Conservation (phyloP, 441 rosid genomes). For the Populus hybrid region DNA sequence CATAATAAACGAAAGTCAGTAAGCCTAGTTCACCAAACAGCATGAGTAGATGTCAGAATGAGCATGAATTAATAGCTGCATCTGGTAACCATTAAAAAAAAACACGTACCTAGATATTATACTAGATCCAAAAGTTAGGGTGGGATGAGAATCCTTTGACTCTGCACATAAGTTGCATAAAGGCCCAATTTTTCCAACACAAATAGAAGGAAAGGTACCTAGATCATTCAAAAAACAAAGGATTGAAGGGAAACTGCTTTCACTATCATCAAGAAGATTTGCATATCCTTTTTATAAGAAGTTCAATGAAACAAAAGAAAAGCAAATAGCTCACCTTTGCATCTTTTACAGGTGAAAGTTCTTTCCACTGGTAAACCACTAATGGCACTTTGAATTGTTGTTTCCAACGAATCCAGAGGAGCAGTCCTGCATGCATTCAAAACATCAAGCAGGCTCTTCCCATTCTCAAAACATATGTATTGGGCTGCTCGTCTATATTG, state of each 20-base stretch:
- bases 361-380: constrained; percentile 63
- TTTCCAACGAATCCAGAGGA: constrained; percentile 75
- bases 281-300: constrained; percentile 4
- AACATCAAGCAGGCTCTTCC: constrained; percentile 95
- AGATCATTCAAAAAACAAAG: constrained; percentile 24
- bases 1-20: background rate
- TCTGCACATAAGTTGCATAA: constrained; percentile 71
- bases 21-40: background rate
- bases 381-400: constrained; percentile 62
- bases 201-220: constrained; percentile 62
- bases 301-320: constrained; percentile 10
- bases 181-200: constrained; percentile 74
- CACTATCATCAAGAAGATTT: constrained; percentile 15
- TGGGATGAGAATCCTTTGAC: constrained; percentile 42
- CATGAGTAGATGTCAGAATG: background rate
- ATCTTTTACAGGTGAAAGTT: constrained; percentile 76
- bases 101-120: constrained; percentile 41
- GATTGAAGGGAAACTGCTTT: constrained; percentile 15
- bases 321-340: constrained; percentile 60
- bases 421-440: constrained; percentile 73
- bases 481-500: constrained; percentile 93
- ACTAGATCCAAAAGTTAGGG: constrained; percentile 30
- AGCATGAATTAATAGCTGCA: background rate
- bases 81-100: background rate
- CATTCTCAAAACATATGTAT: constrained; percentile 95